Conservation (phyloP, 1,284 basidiomycete species). For the Calocybe gambosa region DNA sequence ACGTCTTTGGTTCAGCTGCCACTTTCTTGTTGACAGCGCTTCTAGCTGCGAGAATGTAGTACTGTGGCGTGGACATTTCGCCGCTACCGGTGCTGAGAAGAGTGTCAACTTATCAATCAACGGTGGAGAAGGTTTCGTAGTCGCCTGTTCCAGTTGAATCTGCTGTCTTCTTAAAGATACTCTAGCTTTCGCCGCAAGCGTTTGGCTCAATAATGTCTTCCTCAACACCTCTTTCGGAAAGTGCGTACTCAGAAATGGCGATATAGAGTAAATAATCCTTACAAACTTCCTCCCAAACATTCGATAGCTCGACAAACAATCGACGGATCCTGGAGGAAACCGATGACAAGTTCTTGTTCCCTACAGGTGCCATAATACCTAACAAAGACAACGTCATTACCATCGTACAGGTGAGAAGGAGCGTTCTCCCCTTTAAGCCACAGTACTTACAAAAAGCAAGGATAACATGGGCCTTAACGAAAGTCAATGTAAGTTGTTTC, state of each 20-base stretch:
- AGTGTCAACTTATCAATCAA: conserved; percentile 70
- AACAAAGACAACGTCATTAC: conserved; percentile 69
- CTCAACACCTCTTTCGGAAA: conserved; percentile 68
- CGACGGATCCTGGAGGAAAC: conserved; percentile 52
- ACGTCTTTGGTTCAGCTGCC: neutral
- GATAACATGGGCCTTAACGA: conserved; percentile 80
- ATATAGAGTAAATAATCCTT: neutral
- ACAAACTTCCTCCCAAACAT: neutral
- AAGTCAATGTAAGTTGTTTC: conserved; percentile 35
- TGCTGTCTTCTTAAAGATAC: conserved; percentile 2
- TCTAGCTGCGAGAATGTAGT: conserved; percentile 71
- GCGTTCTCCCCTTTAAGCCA: neutral
- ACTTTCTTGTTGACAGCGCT: neutral
- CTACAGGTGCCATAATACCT: conserved; percentile 39
- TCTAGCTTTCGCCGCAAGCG: conserved; percentile 67
- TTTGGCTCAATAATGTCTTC: conserved; percentile 76
- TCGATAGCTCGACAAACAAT: conserved; percentile 56
- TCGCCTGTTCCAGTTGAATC: neutral
- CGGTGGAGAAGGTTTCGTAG: conserved; percentile 59
- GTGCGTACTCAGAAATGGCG: conserved; percentile 34
- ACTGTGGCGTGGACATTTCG: conserved; percentile 78
- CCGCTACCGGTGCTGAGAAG: conserved; percentile 47
- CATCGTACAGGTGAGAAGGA: conserved; percentile 51
- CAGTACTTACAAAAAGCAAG: conserved; percentile 23
- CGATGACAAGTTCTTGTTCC: conserved; percentile 59